Evolutionary conservation across 2,329 filamentous ascomycete species (phyloP).

Genomic region (Corinectria fuckeliana): DNA sequence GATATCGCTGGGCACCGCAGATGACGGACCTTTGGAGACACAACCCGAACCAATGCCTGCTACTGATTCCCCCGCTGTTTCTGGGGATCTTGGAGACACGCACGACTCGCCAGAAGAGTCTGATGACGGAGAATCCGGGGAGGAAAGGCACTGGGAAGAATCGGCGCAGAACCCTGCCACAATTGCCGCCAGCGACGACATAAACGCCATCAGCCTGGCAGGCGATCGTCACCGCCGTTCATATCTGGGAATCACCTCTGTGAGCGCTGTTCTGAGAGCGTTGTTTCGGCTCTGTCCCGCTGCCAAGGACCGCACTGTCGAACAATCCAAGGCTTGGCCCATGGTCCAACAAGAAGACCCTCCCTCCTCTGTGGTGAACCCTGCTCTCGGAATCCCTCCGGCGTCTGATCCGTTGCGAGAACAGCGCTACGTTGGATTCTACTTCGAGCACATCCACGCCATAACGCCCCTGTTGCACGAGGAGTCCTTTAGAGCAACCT

Average conservation of each 20-base stretch:
- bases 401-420: conserved; percentile 45
- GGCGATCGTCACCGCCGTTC: conserved; percentile 62
- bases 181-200: conserved; percentile 39
- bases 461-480: conserved; percentile 68
- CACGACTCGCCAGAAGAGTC: conserved; percentile 5
- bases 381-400: conserved; percentile 48
- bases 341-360: conserved; percentile 35
- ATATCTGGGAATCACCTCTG: conserved; percentile 69
- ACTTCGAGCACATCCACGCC: conserved; percentile 66
- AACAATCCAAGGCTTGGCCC: conserved; percentile 34
- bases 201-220: conserved; percentile 49
- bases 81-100: conserved; percentile 20
- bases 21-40: neutral
- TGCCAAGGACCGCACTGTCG: conserved; percentile 37
- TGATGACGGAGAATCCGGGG: conserved; percentile 33
- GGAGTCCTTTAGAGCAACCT: conserved; percentile 63
- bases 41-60: neutral
- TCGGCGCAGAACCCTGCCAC: conserved; percentile 32
- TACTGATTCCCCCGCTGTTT: conserved; percentile 34
- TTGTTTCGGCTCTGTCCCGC: conserved; percentile 51
- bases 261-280: conserved; percentile 66
- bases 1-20: neutral
- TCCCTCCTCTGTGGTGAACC: conserved; percentile 37
- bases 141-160: conserved; percentile 41
- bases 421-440: conserved; percentile 60